A percentile compares a stretch with the other conserved stretches of the same genome.
phyloP scores from a whole-genome alignment of 2,329 filamentous ascomycete genomes.

The Phaeophleospora eucalypticola region DNA sequence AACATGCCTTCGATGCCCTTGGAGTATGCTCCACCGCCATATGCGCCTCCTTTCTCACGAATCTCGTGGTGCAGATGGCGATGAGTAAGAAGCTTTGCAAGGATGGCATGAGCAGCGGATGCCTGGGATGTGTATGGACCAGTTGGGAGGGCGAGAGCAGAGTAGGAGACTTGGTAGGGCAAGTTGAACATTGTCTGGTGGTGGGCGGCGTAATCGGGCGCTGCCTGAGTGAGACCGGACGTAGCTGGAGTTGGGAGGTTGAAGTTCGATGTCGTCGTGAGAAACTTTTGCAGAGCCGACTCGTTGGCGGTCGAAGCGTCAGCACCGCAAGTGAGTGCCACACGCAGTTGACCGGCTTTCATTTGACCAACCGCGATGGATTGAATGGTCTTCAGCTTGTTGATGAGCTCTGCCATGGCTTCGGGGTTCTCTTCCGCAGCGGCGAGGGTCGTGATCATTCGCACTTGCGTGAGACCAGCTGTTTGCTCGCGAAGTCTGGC shows the following conservation, averaged over 20 bases:
- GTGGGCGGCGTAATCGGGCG: constrained; percentile 17
- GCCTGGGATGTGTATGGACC: constrained; percentile 74
- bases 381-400: constrained; percentile 82
- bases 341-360: constrained; percentile 59
- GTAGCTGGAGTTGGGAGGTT: constrained; percentile 9
- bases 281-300: constrained; percentile 65
- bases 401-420: constrained; percentile 53
- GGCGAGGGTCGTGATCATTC: constrained; percentile 75
- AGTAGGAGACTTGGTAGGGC: constrained; percentile 96
- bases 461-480: constrained; percentile 84
- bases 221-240: constrained; percentile 25
- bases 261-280: constrained; percentile 40
- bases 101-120: constrained; percentile 77
- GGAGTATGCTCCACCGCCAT: constrained; percentile 85
- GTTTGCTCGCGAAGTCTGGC: constrained; percentile 77
- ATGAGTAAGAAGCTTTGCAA: constrained; percentile 89
- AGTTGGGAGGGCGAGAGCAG: constrained; percentile 74
- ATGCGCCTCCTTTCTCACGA: constrained; percentile 93
- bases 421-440: constrained; percentile 69
- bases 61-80: constrained; percentile 97
- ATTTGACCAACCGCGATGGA: constrained; percentile 64
- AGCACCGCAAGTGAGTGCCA: constrained; percentile 78
- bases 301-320: constrained; percentile 70
- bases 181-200: constrained; percentile 84
- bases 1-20: constrained; percentile 78